These are phyloP conservation scores for Gossypium lobatum DNA, from an alignment of 441 rosid species.

Conservation along the genomic window DNA sequence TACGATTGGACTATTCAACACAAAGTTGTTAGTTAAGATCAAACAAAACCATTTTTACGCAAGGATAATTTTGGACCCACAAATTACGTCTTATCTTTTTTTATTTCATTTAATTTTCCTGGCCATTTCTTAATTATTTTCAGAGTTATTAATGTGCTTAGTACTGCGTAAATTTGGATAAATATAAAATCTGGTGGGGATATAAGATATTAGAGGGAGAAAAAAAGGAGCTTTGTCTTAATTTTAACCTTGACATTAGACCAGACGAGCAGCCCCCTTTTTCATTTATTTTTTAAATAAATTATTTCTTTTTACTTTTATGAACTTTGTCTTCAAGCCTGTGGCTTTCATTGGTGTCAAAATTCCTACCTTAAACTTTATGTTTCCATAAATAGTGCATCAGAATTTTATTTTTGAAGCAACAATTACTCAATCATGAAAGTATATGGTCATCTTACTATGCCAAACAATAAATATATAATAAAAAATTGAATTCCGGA, in stretches of 20 bases:
- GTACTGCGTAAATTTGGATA: neutral
- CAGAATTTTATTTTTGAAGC: neutral
- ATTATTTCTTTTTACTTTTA: neutral
- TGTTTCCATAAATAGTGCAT: neutral
- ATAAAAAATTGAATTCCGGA: too few species aligned
- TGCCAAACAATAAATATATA: neutral
- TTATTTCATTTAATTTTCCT: neutral
- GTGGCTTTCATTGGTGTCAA: neutral
- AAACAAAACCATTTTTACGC: slow-evolving; percentile 11
- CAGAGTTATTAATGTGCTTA: neutral
- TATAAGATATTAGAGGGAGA: too few species aligned
- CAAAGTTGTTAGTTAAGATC: slow-evolving; percentile 16
- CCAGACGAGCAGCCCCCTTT: neutral
- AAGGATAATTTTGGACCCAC: slow-evolving; percentile 14
- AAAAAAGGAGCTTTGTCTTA: neutral
- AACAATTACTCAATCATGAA: neutral
- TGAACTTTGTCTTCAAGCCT: neutral
- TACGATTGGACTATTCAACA: neutral
- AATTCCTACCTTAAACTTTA: neutral
- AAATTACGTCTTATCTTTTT: neutral
- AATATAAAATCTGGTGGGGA: neutral
- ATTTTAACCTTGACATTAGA: neutral
- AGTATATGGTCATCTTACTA: neutral
- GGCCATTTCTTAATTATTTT: neutral
- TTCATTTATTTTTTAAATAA: too few species aligned